These are phyloP conservation scores for Yamadazyma atlantica DNA, from an alignment of 1,139 yeast genomes.

Conservation along the genomic window DNA sequence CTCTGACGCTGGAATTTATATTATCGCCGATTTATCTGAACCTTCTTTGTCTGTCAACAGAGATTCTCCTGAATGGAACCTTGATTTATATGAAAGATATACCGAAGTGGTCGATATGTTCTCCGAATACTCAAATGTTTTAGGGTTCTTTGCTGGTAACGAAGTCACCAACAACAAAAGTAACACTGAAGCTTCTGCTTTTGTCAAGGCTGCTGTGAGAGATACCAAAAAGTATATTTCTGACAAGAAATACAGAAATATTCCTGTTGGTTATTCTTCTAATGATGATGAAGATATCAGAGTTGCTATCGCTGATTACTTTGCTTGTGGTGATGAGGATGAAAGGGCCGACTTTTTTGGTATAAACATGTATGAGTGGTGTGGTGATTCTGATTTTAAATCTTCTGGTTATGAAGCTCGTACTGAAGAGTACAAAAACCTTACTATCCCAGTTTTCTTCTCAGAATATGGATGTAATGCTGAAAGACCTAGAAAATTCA, in stretches of 20 bases:
- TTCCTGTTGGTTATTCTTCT: slow-evolving; percentile 93
- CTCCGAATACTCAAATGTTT: slow-evolving; percentile 74
- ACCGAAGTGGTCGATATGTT: slow-evolving; percentile 83
- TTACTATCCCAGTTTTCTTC: slow-evolving; percentile 78
- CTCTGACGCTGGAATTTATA: slow-evolving; percentile 85
- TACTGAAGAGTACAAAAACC: slow-evolving; percentile 58
- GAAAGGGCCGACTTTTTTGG: slow-evolving; percentile 87
- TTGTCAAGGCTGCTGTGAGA: slow-evolving; percentile 86
- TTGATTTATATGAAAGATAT: slow-evolving; percentile 67
- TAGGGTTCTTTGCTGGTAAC: slow-evolving; percentile 94
- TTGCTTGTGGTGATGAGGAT: slow-evolving; percentile 70
- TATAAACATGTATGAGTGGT: slow-evolving; percentile 90
- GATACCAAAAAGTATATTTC: slow-evolving; percentile 84
- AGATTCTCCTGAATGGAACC: slow-evolving; percentile 71
- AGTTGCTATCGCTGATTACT: slow-evolving; percentile 74
- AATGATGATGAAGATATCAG: slow-evolving; percentile 78
- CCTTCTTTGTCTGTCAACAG: slow-evolving; percentile 78
- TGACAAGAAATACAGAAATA: slow-evolving; percentile 63
- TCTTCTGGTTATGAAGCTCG: slow-evolving; percentile 69
- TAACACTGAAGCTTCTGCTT: slow-evolving; percentile 70
- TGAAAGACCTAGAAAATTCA: slow-evolving; percentile 61
- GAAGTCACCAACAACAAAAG: slow-evolving; percentile 63
- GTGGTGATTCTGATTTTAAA: slow-evolving; percentile 68
- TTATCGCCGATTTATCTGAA: slow-evolving; percentile 83
- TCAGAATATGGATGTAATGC: slow-evolving; percentile 82